A percentile compares a stretch with the other conserved stretches of the same genome.
Evolutionary conservation across 1,284 basidiomycete genomes (phyloP).

Genomic region (Cryptococcus jaspeensis): DNA sequence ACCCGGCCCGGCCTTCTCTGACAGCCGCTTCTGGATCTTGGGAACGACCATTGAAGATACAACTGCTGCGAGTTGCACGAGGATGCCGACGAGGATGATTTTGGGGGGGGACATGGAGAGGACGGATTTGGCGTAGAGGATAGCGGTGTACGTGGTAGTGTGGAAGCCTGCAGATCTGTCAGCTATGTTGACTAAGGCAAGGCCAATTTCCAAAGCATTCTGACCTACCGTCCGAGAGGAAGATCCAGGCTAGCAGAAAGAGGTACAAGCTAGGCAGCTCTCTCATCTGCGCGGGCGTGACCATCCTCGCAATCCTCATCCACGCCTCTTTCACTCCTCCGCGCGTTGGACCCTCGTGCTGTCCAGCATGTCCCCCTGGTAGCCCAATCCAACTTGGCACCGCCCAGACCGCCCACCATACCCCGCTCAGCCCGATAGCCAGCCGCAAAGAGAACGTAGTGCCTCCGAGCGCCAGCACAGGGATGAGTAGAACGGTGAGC

Average conservation of each 20-base stretch:
- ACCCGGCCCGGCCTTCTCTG: constrained; percentile 6
- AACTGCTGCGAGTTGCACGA: constrained; percentile 49
- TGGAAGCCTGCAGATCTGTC: constrained; percentile 37
- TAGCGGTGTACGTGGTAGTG: constrained; percentile 46
- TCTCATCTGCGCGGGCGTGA: constrained; percentile 66
- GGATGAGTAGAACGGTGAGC: constrained; percentile 70
- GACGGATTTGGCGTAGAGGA: constrained; percentile 48
- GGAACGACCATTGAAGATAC: constrained; percentile 46
- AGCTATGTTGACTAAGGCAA: neutral
- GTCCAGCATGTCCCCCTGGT: constrained; percentile 53
- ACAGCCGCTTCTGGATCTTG: constrained; percentile 49
- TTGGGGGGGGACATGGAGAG: constrained; percentile 52
- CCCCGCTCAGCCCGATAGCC: constrained; percentile 73
- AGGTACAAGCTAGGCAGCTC: constrained; percentile 77
- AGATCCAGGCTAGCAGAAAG: constrained; percentile 85
- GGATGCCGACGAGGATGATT: constrained; percentile 51
- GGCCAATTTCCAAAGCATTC: neutral
- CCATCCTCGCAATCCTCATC: constrained; percentile 57
- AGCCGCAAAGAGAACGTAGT: constrained; percentile 72
- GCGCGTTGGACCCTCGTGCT: constrained; percentile 21
- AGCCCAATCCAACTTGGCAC: constrained; percentile 72
- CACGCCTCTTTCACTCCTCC: constrained; percentile 33
- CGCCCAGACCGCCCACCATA: constrained; percentile 81
- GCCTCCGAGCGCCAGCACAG: constrained; percentile 65
- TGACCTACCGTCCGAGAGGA: constrained; percentile 77